These are phyloP conservation scores for Wickerhamiella dianesei DNA, from an alignment of 805 yeast genomes.

Conservation along the genomic window DNA sequence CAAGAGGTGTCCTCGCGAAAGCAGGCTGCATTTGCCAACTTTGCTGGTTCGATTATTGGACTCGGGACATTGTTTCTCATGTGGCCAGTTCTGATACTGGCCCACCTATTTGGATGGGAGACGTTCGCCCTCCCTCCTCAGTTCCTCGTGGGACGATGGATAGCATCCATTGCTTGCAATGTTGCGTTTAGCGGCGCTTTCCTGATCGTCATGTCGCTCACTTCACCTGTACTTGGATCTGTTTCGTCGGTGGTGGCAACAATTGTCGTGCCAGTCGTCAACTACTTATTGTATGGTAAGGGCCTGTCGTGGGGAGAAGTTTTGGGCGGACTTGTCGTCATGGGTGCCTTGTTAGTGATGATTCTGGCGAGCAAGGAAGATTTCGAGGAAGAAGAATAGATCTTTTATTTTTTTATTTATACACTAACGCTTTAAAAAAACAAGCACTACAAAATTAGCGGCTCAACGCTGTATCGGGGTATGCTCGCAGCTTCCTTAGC, in stretches of 20 bases:
- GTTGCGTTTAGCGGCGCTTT: constrained; percentile 58
- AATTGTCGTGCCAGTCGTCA: constrained; percentile 63
- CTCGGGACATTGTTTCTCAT: constrained; percentile 38
- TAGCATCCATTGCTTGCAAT: constrained; percentile 47
- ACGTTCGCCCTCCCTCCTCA: constrained; percentile 39
- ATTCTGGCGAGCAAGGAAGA: constrained; percentile 21
- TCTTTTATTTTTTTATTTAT: not conserved
- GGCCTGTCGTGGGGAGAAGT: constrained; percentile 42
- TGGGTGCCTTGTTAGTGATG: constrained; percentile 54
- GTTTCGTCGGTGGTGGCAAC: constrained; percentile 61
- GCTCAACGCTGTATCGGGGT: constrained; percentile 25
- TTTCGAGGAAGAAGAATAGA: constrained; percentile 26
- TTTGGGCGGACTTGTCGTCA: constrained; percentile 55
- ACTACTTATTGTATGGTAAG: constrained; percentile 54
- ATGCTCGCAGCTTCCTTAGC: constrained; percentile 9
- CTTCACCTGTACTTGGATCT: constrained; percentile 70
- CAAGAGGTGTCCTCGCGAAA: constrained; percentile 47
- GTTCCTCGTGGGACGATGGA: constrained; percentile 33
- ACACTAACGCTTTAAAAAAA: not conserved
- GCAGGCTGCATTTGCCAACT: constrained; percentile 70
- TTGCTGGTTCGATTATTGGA: constrained; percentile 58
- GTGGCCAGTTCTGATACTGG: constrained; percentile 35
- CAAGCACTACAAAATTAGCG: constrained; percentile 15
- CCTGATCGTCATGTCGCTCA: constrained; percentile 64
- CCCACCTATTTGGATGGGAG: constrained; percentile 44